Evolutionary conservation across 2,329 filamentous ascomycete species (phyloP).

Genomic region (Stemphylium vesicarium): DNA sequence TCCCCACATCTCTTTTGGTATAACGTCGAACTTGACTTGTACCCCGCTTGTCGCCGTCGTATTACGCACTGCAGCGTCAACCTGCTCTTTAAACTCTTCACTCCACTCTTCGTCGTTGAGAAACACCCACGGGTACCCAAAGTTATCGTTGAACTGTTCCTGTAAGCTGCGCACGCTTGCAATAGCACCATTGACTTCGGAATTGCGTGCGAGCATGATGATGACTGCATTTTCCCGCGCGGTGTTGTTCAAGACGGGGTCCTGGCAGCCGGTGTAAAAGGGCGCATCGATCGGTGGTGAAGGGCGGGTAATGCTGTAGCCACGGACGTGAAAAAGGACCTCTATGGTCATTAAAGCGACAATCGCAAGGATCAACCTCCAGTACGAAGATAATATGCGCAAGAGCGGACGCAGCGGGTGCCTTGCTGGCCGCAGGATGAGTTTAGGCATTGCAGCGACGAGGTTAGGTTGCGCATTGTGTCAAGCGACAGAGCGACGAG

Average conservation of each 20-base stretch:
- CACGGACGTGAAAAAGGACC: conserved; percentile 14
- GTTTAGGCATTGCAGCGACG: neutral
- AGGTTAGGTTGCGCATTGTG: neutral
- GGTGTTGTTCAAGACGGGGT: conserved; percentile 6
- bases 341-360: conserved; percentile 11
- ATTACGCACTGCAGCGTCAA: conserved; percentile 80
- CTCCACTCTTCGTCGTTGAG: conserved; percentile 93
- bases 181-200: conserved; percentile 80
- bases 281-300: conserved; percentile 16
- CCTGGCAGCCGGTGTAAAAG: conserved; percentile 20
- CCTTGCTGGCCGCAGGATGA: conserved; percentile 1
- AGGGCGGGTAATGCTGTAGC: conserved; percentile 11
- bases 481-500: too few species aligned
- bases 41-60: conserved; percentile 58
- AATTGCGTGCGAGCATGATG: conserved; percentile 85
- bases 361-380: conserved; percentile 10
- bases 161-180: conserved; percentile 69
- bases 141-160: conserved; percentile 92
- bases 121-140: conserved; percentile 98
- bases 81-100: conserved; percentile 84
- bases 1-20: conserved; percentile 87
- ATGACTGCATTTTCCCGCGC: conserved; percentile 89
- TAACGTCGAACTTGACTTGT: conserved; percentile 70
- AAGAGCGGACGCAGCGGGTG: neutral
- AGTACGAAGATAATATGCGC: conserved; percentile 3